Evolutionary conservation across 192 early-diverging fungal genomes (phyloP), one percentile per base, ranked within the genome.

Genomic region (Gamsiella multidivaricata): DNA sequence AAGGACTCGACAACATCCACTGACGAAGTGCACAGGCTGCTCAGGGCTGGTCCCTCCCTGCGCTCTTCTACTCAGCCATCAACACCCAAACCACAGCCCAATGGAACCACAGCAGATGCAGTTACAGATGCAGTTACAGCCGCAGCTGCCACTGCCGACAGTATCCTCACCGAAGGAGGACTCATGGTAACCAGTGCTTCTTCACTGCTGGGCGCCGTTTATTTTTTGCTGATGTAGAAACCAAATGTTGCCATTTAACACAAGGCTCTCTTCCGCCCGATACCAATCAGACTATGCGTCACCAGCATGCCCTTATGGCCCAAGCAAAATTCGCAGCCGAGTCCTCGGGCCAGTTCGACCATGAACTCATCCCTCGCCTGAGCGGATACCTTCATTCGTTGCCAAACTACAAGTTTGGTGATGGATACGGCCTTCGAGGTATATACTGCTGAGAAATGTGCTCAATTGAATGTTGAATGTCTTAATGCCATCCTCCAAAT

Each of bases 1-100:
- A 79, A 81, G 54, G 79, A 79, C 33, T 50, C 73, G 37, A 63
- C 83, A 20, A 85, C 85, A 5, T 75, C 82, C 2, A 49, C 62
- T 8, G 69, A 81, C 11, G 85, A 85, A 69, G 61, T 86, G 15
- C 52, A 73, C 39, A 68, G 74, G n/a, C 65, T 86, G 22, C 57
- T 82, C 23, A 59, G 57, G 29, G 76, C 69, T 43, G 83, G 87
- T 28, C 84, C 85, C 51, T 49, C 52, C 18, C 45, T 84, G 14
- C 69, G 66, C 28, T 66, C 65, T 10, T 34, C 58, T 49, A 62
- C 37, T 60, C 78, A 55, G 26, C 69, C 55, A 41, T 69, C 61
- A 9, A 41, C 58, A 29, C 61, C 59, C 18, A 55, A 55, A 41
- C 55, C 70, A 8, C 54, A 69, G 7, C 28, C 46, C 8, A 41